Evolutionary conservation across 2,329 filamentous ascomycete species (phyloP), one percentile per base, ranked within the genome.

Genomic region (Aspergillus japonicus): DNA sequence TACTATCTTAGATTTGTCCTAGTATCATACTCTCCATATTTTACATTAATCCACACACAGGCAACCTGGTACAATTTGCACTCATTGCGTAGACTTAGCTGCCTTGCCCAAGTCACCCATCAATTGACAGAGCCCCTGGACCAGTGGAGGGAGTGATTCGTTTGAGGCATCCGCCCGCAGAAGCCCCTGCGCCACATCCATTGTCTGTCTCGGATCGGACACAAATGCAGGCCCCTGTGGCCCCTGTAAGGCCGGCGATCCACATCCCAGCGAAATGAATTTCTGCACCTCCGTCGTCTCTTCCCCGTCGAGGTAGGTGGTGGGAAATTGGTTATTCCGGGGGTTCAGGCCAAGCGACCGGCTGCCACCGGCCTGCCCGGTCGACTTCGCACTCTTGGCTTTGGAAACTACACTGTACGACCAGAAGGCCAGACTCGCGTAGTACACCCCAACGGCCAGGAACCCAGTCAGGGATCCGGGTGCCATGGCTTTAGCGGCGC

Each of bases 371-470:
- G 24, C 29, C 19, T 51, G 47, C 8, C 49, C 47, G 5, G 44
- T 35, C 23, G 50, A 19, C 50, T 59, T 54, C 2, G 50, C 49
- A 24, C 51, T 35, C 64, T 71, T 69, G 14, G 82, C 80, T 62
- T 77, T 74, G 21, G 76, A 80, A 5, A 87, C 79, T 0, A 90
- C 83, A 0, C 87, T 87, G 64, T 88, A 90, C 0, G 84, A 83
- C 89, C 89, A 92, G 47, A 91, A 77, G 0, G 85, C 84, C 4
- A 92, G 77, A 12, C 83, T 83, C 1, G 89, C 87, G 67, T 91
- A 88, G 68, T 90, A 89, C 0, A 90, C 82, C 0, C 84, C 86
- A 6, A 91, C 84, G 0, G 88, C 87, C 62, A 86, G 84, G 69
- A 91, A 90, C 62, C 88, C 86, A 48, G 85, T 83, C 3, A 90